A percentile compares a stretch with the other conserved stretches of the same genome.
Conservation (phyloP, 371 early-diverging fungal species). For the Smittium culicis region DNA sequence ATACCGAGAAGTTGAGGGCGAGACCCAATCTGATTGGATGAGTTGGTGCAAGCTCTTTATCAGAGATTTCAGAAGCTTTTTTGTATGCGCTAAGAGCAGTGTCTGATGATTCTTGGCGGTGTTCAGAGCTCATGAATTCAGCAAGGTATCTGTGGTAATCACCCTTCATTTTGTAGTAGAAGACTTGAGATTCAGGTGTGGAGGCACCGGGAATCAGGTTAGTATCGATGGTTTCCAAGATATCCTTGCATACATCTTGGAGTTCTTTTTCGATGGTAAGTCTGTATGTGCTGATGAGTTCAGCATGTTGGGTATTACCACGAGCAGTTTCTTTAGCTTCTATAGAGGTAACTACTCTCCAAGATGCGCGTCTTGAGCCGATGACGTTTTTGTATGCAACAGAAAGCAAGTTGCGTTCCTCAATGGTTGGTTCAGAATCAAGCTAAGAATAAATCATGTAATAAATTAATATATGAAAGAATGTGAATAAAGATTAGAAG, state of each 20-base stretch:
- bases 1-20: slow-evolving; percentile 99
- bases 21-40: slow-evolving; percentile 99
- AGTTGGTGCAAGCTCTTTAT: slow-evolving; percentile 85
- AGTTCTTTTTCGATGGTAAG: slow-evolving; percentile 88
- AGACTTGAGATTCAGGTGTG: slow-evolving; percentile 92
- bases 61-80: slow-evolving; percentile 88
- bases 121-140: slow-evolving; percentile 82
- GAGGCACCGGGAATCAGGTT: slow-evolving; percentile 76
- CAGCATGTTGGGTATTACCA: slow-evolving; percentile 68
- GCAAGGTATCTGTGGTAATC: slow-evolving; percentile 99
- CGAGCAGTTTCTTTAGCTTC: slow-evolving; percentile 95
- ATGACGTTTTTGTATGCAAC: slow-evolving; percentile 99
- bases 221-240: slow-evolving; percentile 79
- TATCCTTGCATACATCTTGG: slow-evolving; percentile 87
- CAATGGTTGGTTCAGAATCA: slow-evolving; percentile 71
- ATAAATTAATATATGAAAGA: too few species aligned
- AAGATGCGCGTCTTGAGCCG: slow-evolving; percentile 97
- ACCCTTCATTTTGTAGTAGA: slow-evolving; percentile 99
- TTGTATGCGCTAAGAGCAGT: slow-evolving; percentile 93
- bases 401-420: slow-evolving; percentile 96
- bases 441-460: slow-evolving; percentile 52
- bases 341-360: slow-evolving; percentile 98
- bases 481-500: too few species aligned
- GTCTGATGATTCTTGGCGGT: slow-evolving; percentile 75
- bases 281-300: slow-evolving; percentile 84